A percentile compares a stretch with the other conserved stretches of the same genome.
Conservation (phyloP, 352 stramenopile species). For the Pythium scleroteichum region DNA sequence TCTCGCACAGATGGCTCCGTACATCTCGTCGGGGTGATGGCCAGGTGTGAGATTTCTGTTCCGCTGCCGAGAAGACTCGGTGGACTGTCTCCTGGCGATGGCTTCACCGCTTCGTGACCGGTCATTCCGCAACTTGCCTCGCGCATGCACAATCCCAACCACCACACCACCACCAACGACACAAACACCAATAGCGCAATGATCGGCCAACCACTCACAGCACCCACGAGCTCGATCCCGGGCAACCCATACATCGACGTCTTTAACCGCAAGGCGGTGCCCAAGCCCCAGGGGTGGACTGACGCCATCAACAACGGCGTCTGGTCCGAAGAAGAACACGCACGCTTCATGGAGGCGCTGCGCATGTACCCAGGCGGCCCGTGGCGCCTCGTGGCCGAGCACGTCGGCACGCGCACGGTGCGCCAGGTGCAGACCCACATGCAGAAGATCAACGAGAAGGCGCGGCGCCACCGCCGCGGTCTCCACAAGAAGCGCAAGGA, state of each 20-base stretch:
- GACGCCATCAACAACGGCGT: constrained; percentile 22
- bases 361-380: constrained; percentile 27
- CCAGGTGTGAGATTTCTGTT: neutral
- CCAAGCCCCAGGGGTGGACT: constrained; percentile 17
- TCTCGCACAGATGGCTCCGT: neutral
- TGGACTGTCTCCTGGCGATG: neutral
- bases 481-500: constrained; percentile 25
- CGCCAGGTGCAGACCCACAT: constrained; percentile 30
- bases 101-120: neutral
- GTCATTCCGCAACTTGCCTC: constrained; percentile 21
- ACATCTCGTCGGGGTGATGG: neutral
- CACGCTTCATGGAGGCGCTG: constrained; percentile 30
- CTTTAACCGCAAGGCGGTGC: constrained; percentile 6
- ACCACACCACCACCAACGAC: neutral
- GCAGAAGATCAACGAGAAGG: constrained; percentile 31
- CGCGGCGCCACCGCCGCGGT: constrained; percentile 18
- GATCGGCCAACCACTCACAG: constrained; percentile 9
- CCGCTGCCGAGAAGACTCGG: neutral
- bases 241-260: constrained; percentile 25
- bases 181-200: constrained; percentile 7
- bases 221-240: constrained; percentile 7
- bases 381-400: constrained; percentile 19
- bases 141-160: constrained; percentile 14
- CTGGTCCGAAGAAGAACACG: constrained; percentile 33
- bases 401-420: constrained; percentile 26